Evolutionary conservation across 2,329 filamentous ascomycete species (phyloP), one percentile per base, ranked within the genome.

Genomic region (Microcera coccophila): DNA sequence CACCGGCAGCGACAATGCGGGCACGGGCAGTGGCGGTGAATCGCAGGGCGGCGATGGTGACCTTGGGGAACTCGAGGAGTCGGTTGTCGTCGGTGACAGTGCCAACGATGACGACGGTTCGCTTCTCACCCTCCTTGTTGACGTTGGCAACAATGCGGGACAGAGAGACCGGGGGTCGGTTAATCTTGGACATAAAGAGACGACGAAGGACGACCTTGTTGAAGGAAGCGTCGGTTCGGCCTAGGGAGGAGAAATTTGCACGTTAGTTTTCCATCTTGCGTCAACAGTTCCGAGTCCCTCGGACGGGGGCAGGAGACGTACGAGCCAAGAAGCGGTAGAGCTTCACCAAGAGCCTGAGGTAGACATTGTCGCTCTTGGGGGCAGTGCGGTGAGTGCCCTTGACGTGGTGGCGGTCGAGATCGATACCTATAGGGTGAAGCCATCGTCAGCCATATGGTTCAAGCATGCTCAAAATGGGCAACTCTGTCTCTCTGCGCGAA

Each of bases 41-140:
- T 71, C 90, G 87, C 62, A 98, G 85, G 56, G 93, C 94, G 59
- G 91, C 93, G 63, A 98, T 78, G 63, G 84, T 89, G 67, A 95
- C 75, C 83, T 97, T 97, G 70, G 93, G 93, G 62, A 94, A 78
- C 67, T 81, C 81, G 62, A 95, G 75, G 52, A 94, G 83, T 62
- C 93, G 90, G 83, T 93, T 95, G 81, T 98, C 93, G 66, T 98
- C 93, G 61, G 93, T 97, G 74, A 98, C 79, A 66, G 91, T 95
- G 63, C 90, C 93, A 65, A 98, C 84, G 55, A 97, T 76, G 59
- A 97, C 93, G 59, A 97, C 78, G 62, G 88, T 97, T 81, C 95
- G 88, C 69, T 81, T 82, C 69, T 82, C 78, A 55, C 74, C 74
- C 56, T 75, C 75, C 63, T 84, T 80, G 66, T 72, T 74, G 63